Base-by-base conservation (phyloP, 768 basidiomycete genomes). In the Gymnopilus junonius region DNA sequence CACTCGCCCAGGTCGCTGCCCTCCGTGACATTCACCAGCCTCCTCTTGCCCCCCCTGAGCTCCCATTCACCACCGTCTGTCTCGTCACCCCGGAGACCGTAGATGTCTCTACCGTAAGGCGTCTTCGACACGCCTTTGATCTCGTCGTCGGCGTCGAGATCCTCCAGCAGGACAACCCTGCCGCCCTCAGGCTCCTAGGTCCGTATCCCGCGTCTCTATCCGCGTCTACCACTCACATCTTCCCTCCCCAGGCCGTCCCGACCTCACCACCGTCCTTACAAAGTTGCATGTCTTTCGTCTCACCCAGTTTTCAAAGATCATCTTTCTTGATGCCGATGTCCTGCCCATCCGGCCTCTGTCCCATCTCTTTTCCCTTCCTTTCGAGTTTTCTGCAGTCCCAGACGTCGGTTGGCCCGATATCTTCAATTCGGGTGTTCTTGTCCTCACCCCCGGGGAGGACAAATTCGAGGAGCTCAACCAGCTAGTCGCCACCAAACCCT, bases 391-490 rank as follows among this genome's bases (percentile, higher is more conserved):
- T 42, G 97, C 97, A 8, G 92, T 90, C 8, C 95, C 97, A 11
- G 97, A 99, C 75, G 93, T 95, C 32, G 97, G 97, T 68, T 99
- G 97, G 97, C 97, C 97, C 40, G 97, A 99, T 77, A 96, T 97
- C 64, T 99, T 99, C 82, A 99, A 99, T 75, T 97, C 96, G 23
- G 97, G 97, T 39, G 89, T 99, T 48, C 84, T 99, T 77, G 95
- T 99, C 55, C 76, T 95, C 37, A 83, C 86, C 57, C 95, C 95
- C 1, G 87, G 88, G 10, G 84, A 92, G 68, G 87, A 89, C 65
- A 95, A 95, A 71, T 99, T 97, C 74, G 79, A 83, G 7, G 83
- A 91, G 55, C 80, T 99, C 61, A 83, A 82, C 64, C 77, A 83
- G 15, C 82, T 97, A 60, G 81, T 95, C 64, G 86, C 87, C 64